phyloP scores from a whole-genome alignment of 192 early-diverging fungal genomes.

The Coemansia javaensis region DNA sequence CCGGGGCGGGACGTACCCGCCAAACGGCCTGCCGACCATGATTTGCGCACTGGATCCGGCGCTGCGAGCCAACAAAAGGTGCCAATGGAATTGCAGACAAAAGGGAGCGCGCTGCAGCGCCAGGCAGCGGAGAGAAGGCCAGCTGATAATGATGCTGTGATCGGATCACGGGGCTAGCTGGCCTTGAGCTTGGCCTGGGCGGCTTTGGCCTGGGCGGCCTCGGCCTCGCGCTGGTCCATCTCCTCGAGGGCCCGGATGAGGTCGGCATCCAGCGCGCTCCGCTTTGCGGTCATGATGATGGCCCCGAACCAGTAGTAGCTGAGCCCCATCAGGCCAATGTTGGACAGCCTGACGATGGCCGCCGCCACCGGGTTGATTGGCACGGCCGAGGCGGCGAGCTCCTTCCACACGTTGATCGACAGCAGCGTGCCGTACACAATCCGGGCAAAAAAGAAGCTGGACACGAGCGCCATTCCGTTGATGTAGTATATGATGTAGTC shows the following conservation, averaged over 20 bases:
- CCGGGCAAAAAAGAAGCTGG: slow-evolving; percentile 72
- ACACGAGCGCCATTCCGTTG: slow-evolving; percentile 77
- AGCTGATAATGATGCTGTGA: background rate
- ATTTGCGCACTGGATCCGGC: too few species aligned
- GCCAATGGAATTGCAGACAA: too few species aligned
- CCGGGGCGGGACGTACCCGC: slow-evolving; percentile 42
- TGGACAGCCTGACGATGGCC: slow-evolving; percentile 20
- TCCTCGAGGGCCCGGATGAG: slow-evolving; percentile 39
- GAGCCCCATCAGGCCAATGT: slow-evolving; percentile 23
- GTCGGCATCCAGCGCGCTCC: slow-evolving; percentile 38
- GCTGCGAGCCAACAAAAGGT: too few species aligned
- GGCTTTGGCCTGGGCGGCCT: slow-evolving; percentile 12
- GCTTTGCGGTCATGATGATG: slow-evolving; percentile 40
- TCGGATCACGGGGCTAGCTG: background rate
- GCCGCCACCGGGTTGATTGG: slow-evolving; percentile 22
- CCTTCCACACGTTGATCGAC: slow-evolving; percentile 55
- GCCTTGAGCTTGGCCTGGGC: background rate
- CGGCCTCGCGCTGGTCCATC: slow-evolving; percentile 14
- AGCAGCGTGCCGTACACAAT: slow-evolving; percentile 73
- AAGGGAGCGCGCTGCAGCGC: background rate
- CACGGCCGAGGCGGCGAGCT: slow-evolving; percentile 21
- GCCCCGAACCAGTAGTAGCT: slow-evolving; percentile 51
- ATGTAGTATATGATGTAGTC: slow-evolving; percentile 71
- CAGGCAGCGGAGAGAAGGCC: too few species aligned
- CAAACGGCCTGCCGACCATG: slow-evolving; percentile 35